Evolutionary conservation across 2,329 filamentous ascomycete species (phyloP).

Genomic region (Sporothrix luriei): DNA sequence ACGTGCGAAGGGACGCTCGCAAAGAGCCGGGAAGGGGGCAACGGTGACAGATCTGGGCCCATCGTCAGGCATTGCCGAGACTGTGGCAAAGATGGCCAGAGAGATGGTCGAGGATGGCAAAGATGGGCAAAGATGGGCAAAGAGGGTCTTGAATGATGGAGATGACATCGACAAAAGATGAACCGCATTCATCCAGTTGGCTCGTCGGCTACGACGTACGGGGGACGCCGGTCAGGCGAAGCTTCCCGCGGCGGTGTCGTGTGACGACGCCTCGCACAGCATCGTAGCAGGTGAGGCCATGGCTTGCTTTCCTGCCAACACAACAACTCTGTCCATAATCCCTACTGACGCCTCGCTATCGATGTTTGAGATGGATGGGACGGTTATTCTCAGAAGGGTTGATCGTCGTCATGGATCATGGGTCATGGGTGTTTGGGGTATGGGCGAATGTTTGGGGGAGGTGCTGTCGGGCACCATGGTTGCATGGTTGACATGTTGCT

Average conservation of each 20-base stretch:
- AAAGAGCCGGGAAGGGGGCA: background rate
- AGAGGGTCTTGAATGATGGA: background rate
- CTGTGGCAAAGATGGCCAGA: background rate
- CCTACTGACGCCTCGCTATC: background rate
- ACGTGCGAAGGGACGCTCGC: background rate
- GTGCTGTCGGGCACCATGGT: constrained; percentile 26
- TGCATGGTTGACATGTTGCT: constrained; percentile 3
- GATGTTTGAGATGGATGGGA: constrained; percentile 58
- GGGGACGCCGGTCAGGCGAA: constrained; percentile 9
- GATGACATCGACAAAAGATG: constrained; percentile 23
- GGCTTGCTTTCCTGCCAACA: background rate
- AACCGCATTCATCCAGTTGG: constrained; percentile 36
- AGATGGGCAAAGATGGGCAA: background rate
- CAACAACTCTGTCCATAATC: constrained; percentile 8
- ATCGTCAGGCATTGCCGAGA: constrained; percentile 26
- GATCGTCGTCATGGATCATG: constrained; percentile 49
- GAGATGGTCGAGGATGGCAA: too few species aligned
- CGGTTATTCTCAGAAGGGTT: constrained; percentile 49
- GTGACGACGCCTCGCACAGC: background rate
- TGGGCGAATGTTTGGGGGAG: background rate
- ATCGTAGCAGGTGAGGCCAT: background rate
- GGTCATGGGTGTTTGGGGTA: constrained; percentile 31
- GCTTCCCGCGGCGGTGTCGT: background rate
- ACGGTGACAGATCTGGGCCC: constrained; percentile 23
- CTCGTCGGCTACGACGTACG: constrained; percentile 13